These are phyloP conservation scores for Hyaloperonospora arabidopsidis DNA, from an alignment of 352 stramenopile genomes.

Conservation along the genomic window DNA sequence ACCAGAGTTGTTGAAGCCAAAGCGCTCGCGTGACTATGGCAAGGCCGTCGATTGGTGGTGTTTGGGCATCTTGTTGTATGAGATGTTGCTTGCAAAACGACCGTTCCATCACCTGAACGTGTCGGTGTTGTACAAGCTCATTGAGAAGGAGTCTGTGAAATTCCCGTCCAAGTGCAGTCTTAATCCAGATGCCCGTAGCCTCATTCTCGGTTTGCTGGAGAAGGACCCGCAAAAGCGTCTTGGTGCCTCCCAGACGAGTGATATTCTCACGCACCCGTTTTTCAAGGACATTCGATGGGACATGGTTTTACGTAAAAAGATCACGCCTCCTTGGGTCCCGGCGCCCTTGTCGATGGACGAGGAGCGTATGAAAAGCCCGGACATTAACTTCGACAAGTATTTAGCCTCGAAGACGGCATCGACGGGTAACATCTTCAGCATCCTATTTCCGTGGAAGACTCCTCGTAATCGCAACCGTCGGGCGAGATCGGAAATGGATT, in stretches of 20 bases:
- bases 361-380: constrained; percentile 63
- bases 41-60: constrained; percentile 87
- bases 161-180: constrained; percentile 75
- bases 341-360: constrained; percentile 62
- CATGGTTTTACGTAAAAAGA: constrained; percentile 74
- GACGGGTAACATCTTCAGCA: constrained; percentile 73
- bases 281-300: constrained; percentile 78
- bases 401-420: constrained; percentile 73
- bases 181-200: constrained; percentile 52
- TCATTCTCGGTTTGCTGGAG: constrained; percentile 73
- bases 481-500: constrained; percentile 44
- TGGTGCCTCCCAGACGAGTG: constrained; percentile 70
- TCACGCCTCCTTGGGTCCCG: constrained; percentile 66
- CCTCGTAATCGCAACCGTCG: constrained; percentile 39
- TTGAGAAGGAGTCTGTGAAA: constrained; percentile 83
- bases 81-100: constrained; percentile 87
- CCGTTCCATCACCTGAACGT: constrained; percentile 89
- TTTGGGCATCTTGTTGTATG: constrained; percentile 86
- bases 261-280: constrained; percentile 80
- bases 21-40: constrained; percentile 77
- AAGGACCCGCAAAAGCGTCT: constrained; percentile 81
- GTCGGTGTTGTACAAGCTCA: constrained; percentile 87
- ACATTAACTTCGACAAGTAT: constrained; percentile 85
- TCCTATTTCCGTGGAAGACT: constrained; percentile 76
- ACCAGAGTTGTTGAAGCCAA: constrained; percentile 75